These are phyloP conservation scores for Pleoardoris graminearum DNA, from an alignment of 2,329 filamentous ascomycete species.

Conservation along the genomic window DNA sequence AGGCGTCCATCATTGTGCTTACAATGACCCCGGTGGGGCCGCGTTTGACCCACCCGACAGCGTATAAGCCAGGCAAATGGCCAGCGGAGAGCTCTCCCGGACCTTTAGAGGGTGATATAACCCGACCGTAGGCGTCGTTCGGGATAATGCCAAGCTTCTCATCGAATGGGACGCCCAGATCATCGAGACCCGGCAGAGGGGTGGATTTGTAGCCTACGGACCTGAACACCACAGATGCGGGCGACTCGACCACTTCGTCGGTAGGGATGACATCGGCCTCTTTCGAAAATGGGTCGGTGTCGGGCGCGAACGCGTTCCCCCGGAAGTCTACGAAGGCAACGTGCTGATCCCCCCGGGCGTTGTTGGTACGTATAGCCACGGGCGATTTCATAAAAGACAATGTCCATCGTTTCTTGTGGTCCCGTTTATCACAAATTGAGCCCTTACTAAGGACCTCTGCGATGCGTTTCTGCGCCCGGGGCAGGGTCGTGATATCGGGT, in stretches of 20 bases:
- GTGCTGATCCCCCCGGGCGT: slow-evolving; percentile 44
- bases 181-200: slow-evolving; percentile 71
- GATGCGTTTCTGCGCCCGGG: slow-evolving; percentile 74
- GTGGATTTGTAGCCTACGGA: slow-evolving; percentile 94
- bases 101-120: slow-evolving; percentile 52
- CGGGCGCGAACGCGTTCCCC: slow-evolving; percentile 46
- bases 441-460: slow-evolving; percentile 82
- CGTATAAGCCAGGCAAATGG: slow-evolving; percentile 76
- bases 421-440: slow-evolving; percentile 55
- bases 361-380: slow-evolving; percentile 62
- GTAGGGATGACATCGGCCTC: slow-evolving; percentile 56
- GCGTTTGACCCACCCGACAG: slow-evolving; percentile 93
- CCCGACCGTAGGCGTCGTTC: slow-evolving; percentile 79
- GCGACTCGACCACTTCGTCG: slow-evolving; percentile 55
- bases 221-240: slow-evolving; percentile 77
- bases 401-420: slow-evolving; percentile 72
- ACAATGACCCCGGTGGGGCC: slow-evolving; percentile 96
- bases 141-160: slow-evolving; percentile 71
- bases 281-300: slow-evolving; percentile 52
- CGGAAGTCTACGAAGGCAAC: slow-evolving; percentile 72
- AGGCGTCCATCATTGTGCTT: slow-evolving; percentile 93
- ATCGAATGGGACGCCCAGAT: slow-evolving; percentile 79
- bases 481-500: slow-evolving; percentile 66
- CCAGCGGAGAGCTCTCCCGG: slow-evolving; percentile 50
- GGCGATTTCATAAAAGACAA: slow-evolving; percentile 86